These are phyloP conservation scores for Byssothecium circinans DNA, from an alignment of 2,329 filamentous ascomycete genomes.

Conservation along the genomic window DNA sequence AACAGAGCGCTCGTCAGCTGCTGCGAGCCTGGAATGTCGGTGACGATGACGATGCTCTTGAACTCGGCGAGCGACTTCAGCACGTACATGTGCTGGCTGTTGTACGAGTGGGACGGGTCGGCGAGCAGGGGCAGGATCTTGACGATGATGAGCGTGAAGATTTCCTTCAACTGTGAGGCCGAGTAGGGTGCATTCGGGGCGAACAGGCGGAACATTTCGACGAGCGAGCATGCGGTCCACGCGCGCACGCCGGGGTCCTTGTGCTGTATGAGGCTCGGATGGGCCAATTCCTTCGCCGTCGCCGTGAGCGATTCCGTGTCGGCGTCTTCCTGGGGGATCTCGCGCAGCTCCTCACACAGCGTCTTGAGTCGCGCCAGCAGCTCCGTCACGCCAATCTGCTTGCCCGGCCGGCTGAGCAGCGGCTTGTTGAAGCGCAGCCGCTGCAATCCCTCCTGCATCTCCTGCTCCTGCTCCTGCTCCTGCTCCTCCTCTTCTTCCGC, in stretches of 20 bases:
- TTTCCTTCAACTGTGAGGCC: slow-evolving; percentile 88
- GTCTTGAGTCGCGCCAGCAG: slow-evolving; percentile 78
- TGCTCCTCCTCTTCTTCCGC: no score
- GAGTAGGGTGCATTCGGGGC: slow-evolving; percentile 96
- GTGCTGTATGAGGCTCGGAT: slow-evolving; percentile 79
- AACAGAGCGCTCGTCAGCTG: slow-evolving; percentile 75
- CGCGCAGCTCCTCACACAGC: slow-evolving; percentile 78
- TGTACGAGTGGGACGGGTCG: slow-evolving; percentile 86
- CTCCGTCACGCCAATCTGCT: slow-evolving; percentile 80
- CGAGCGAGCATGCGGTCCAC: slow-evolving; percentile 83
- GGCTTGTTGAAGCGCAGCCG: slow-evolving; percentile 78
- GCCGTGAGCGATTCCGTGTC: slow-evolving; percentile 80
- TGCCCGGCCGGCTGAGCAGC: slow-evolving; percentile 88
- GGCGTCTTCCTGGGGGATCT: slow-evolving; percentile 83
- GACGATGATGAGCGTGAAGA: slow-evolving; percentile 86
- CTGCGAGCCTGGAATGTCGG: slow-evolving; percentile 82
- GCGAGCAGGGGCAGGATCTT: slow-evolving; percentile 82
- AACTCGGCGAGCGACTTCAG: slow-evolving; percentile 86
- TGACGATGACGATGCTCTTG: slow-evolving; percentile 90
- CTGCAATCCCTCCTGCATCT: slow-evolving; percentile 27
- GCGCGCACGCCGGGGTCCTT: slow-evolving; percentile 93
- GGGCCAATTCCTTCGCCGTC: slow-evolving; percentile 82
- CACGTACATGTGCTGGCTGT: slow-evolving; percentile 89
- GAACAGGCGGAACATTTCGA: slow-evolving; percentile 89
- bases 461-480: slow-evolving; percentile 11